A percentile compares a stretch with the other conserved stretches of the same genome.
Evolutionary conservation across 2,329 filamentous ascomycete species (phyloP).

Genomic region (Cladosporium sp.): DNA sequence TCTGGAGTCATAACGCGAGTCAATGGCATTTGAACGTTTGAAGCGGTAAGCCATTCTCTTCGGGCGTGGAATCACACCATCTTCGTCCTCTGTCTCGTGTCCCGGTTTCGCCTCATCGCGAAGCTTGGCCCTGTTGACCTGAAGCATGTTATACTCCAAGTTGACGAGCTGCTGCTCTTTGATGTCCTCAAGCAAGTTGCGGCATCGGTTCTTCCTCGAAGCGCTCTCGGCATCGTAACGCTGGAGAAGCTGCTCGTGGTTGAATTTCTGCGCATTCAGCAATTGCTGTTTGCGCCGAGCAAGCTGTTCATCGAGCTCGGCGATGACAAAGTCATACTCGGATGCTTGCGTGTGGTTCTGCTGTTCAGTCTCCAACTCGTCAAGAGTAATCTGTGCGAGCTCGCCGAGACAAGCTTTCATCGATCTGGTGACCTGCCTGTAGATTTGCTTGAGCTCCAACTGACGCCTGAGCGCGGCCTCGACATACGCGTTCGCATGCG

Average conservation of each 20-base stretch:
- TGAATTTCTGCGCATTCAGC: slow-evolving; percentile 41
- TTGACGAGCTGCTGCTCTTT: slow-evolving; percentile 33
- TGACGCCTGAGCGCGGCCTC: slow-evolving; percentile 58
- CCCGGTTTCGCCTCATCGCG: slow-evolving; percentile 54
- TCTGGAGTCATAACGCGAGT: slow-evolving; percentile 33
- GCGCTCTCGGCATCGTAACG: slow-evolving; percentile 41
- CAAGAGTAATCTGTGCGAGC: slow-evolving; percentile 62
- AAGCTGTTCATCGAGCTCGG: slow-evolving; percentile 54
- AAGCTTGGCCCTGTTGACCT: slow-evolving; percentile 29
- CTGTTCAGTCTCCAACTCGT: slow-evolving; percentile 58
- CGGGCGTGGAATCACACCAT: slow-evolving; percentile 50
- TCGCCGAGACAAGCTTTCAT: slow-evolving; percentile 68
- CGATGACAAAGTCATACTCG: slow-evolving; percentile 56
- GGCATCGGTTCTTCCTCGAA: slow-evolving; percentile 39
- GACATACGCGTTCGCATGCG: slow-evolving; percentile 48
- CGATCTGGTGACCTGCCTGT: slow-evolving; percentile 62
- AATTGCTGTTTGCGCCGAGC: slow-evolving; percentile 43
- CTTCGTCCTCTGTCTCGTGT: slow-evolving; percentile 51
- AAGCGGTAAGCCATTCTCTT: slow-evolving; percentile 48
- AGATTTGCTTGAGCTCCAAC: slow-evolving; percentile 66
- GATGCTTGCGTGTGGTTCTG: slow-evolving; percentile 56
- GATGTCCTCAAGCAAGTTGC: slow-evolving; percentile 36
- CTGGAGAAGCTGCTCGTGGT: slow-evolving; percentile 42
- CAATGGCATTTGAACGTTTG: slow-evolving; percentile 29
- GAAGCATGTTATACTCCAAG: slow-evolving; percentile 36